Conservation (phyloP, 2,329 filamentous ascomycete genomes). For the Onygenales sp. region DNA sequence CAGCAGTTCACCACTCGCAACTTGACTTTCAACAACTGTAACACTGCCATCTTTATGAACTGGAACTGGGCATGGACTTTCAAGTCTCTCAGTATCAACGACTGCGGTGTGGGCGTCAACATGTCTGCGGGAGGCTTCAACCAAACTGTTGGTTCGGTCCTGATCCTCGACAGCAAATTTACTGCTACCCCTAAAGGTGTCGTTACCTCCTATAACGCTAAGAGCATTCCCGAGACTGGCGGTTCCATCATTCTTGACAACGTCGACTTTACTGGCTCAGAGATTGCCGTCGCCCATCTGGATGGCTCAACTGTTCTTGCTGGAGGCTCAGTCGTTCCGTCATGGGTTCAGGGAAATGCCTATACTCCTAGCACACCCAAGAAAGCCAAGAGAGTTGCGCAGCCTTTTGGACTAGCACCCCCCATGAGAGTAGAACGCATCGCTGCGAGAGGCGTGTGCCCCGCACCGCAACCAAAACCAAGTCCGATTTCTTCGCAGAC, state of each 20-base stretch:
- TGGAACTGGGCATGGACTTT: constrained; percentile 88
- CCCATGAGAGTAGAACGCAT: neutral
- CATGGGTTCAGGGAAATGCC: constrained; percentile 71
- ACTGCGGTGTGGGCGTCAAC: constrained; percentile 66
- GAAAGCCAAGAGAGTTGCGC: constrained; percentile 4
- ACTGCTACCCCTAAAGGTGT: constrained; percentile 67
- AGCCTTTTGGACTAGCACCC: neutral
- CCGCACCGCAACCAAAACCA: neutral
- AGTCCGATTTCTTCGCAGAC: neutral
- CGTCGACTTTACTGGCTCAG: constrained; percentile 67
- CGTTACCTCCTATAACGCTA: constrained; percentile 60
- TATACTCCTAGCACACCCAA: constrained; percentile 40
- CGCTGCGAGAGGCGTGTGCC: neutral
- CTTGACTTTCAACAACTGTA: constrained; percentile 69
- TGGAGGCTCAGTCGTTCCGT: constrained; percentile 58
- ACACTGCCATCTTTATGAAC: constrained; percentile 79
- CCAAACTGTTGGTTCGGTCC: constrained; percentile 76
- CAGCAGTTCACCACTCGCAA: constrained; percentile 85
- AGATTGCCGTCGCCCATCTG: constrained; percentile 53
- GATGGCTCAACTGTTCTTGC: constrained; percentile 51
- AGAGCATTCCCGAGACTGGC: constrained; percentile 57
- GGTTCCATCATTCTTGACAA: constrained; percentile 82
- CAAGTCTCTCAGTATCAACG: constrained; percentile 65
- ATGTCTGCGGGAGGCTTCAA: constrained; percentile 57
- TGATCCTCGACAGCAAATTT: constrained; percentile 73